Evolutionary conservation across 1,284 basidiomycete genomes (phyloP).

Genomic region (Heterobasidion occidentale): DNA sequence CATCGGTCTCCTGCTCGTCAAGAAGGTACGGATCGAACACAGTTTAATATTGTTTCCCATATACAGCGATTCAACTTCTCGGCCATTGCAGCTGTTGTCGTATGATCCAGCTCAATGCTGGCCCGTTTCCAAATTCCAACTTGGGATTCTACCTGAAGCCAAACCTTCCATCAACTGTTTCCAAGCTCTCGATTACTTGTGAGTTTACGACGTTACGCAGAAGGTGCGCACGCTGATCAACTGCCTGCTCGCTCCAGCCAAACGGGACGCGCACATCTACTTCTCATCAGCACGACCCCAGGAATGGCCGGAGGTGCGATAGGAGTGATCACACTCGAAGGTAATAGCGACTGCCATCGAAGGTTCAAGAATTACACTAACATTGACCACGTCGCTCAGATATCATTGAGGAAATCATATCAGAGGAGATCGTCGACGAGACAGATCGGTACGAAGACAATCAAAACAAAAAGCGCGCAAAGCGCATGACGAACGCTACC

Average conservation of each 20-base stretch:
- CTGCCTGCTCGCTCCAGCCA: constrained; percentile 56
- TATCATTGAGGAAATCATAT: constrained; percentile 81
- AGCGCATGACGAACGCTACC: constrained; percentile 62
- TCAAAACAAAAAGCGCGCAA: constrained; percentile 65
- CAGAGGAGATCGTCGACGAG: constrained; percentile 86
- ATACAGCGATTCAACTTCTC: not conserved
- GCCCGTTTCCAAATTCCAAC: constrained; percentile 67
- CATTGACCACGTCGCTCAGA: constrained; percentile 27
- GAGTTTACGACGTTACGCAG: constrained; percentile 14
- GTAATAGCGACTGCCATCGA: constrained; percentile 22
- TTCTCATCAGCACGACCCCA: constrained; percentile 81
- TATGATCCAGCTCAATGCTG: constrained; percentile 83
- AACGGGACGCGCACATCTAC: constrained; percentile 89
- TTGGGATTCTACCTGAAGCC: constrained; percentile 90
- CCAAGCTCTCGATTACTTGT: constrained; percentile 84
- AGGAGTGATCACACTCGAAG: constrained; percentile 78
- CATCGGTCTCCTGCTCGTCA: constrained; percentile 82
- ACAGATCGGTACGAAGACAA: constrained; percentile 87
- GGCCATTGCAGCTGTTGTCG: constrained; percentile 57
- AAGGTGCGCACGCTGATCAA: not conserved
- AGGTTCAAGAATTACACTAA: not conserved
- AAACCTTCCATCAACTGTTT: constrained; percentile 81
- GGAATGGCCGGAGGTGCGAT: constrained; percentile 76
- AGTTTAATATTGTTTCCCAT: not conserved
- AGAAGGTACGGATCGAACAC: constrained; percentile 44